phyloP scores from a whole-genome alignment of 305 asterid species.

The Fraxinus xanthoxyloides region DNA sequence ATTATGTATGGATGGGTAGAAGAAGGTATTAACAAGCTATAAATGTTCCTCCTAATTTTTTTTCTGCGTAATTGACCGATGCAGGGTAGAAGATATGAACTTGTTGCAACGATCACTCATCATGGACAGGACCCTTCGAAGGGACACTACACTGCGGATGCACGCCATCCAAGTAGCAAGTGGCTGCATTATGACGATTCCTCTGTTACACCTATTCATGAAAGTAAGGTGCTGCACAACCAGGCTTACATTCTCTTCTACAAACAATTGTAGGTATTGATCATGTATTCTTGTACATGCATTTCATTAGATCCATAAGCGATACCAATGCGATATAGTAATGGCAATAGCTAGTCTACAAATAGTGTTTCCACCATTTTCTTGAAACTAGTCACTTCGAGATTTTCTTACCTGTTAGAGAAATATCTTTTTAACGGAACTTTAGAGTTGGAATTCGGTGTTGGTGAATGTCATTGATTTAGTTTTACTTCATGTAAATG shows the following conservation, averaged over 20 bases:
- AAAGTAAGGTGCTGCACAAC: slow-evolving; percentile 66
- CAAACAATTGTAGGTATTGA: slow-evolving; percentile 50
- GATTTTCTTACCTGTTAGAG: slow-evolving; percentile 12
- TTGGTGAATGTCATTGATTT: background rate
- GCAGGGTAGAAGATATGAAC: slow-evolving; percentile 63
- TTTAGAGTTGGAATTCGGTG: background rate
- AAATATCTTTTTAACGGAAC: background rate
- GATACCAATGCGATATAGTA: slow-evolving; percentile 24
- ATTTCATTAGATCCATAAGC: slow-evolving; percentile 22
- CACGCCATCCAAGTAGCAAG: slow-evolving; percentile 65
- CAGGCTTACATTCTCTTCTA: slow-evolving; percentile 86
- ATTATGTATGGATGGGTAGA: background rate
- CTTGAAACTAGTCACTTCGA: background rate
- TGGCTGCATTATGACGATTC: slow-evolving; percentile 85
- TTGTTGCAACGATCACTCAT: slow-evolving; percentile 78
- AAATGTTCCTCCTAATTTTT: background rate
- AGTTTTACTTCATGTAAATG: background rate
- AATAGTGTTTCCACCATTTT: background rate
- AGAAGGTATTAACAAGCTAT: background rate
- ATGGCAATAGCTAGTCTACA: slow-evolving; percentile 20
- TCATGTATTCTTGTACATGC: slow-evolving; percentile 39
- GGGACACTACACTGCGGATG: slow-evolving; percentile 86
- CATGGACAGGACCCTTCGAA: slow-evolving; percentile 82
- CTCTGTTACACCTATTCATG: slow-evolving; percentile 51
- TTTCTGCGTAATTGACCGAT: slow-evolving; percentile 8